Conservation (phyloP, 352 stramenopile genomes). For the Albugo laibachii region DNA sequence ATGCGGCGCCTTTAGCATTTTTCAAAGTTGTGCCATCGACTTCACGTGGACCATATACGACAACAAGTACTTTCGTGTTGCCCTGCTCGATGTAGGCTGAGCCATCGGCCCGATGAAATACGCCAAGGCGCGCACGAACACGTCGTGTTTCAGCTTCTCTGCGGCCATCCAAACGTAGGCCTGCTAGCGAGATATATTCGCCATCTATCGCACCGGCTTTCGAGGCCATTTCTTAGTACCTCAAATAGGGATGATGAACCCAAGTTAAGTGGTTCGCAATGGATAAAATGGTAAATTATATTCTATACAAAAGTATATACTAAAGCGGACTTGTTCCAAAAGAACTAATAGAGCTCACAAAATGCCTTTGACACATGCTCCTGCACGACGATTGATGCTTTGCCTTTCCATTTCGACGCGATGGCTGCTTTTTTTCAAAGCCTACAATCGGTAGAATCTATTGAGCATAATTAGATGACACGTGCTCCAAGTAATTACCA, state of each 20-base stretch:
- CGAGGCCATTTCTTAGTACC: too few relatives aligned
- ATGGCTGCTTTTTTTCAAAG: constrained; percentile 56
- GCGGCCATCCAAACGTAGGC: constrained; percentile 65
- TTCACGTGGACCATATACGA: constrained; percentile 76
- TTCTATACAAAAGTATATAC: too few relatives aligned
- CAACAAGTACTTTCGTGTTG: constrained; percentile 78
- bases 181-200: constrained; percentile 70
- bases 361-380: constrained; percentile 59
- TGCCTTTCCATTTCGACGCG: constrained; percentile 59
- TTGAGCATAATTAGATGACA: background rate
- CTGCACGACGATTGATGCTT: constrained; percentile 52
- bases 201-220: constrained; percentile 8
- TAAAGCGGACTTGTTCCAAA: background rate
- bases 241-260: too few relatives aligned
- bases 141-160: constrained; percentile 69
- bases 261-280: too few relatives aligned
- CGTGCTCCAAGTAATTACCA: constrained; percentile 9
- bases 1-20: constrained; percentile 15
- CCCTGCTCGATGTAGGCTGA: constrained; percentile 78
- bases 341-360: constrained; percentile 24
- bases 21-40: constrained; percentile 23
- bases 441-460: constrained; percentile 9
- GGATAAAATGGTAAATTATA: too few relatives aligned
- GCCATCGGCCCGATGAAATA: constrained; percentile 73
- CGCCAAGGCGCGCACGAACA: constrained; percentile 60